phyloP scores from a whole-genome alignment of 176 grass and related monocot species.

The sorghum (Sorghum bicolor) region Sorghum_bicolor_NCBIv3 NC_012870.2:31660501-31661000 shows the following conservation, averaged over 20 bases:
- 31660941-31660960: slow-evolving; percentile 52
- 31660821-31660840: slow-evolving; percentile 76
- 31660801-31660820: slow-evolving; percentile 49
- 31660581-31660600: slow-evolving; percentile 62
- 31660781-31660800: slow-evolving; percentile 51
- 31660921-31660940: slow-evolving; percentile 62
- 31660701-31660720: slow-evolving; percentile 60
- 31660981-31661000: slow-evolving; percentile 59
- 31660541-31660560: slow-evolving; percentile 63
- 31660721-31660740: slow-evolving; percentile 66
- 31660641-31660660: slow-evolving; percentile 55
- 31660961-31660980: slow-evolving; percentile 53
- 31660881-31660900: slow-evolving; percentile 59
- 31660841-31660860: slow-evolving; percentile 63
- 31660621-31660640: slow-evolving; percentile 50
- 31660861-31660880: slow-evolving; percentile 59
- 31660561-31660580: slow-evolving; percentile 77
- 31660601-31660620: slow-evolving; percentile 66
- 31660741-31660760: slow-evolving; percentile 72
- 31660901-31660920: slow-evolving; percentile 61
- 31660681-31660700: slow-evolving; percentile 74
- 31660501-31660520: slow-evolving; percentile 60
- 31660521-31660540: slow-evolving; percentile 71
- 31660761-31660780: slow-evolving; percentile 62
- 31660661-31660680: slow-evolving; percentile 62